phyloP scores from a whole-genome alignment of 805 yeast genomes.

The Zygotorulaspora chibaensis region DNA sequence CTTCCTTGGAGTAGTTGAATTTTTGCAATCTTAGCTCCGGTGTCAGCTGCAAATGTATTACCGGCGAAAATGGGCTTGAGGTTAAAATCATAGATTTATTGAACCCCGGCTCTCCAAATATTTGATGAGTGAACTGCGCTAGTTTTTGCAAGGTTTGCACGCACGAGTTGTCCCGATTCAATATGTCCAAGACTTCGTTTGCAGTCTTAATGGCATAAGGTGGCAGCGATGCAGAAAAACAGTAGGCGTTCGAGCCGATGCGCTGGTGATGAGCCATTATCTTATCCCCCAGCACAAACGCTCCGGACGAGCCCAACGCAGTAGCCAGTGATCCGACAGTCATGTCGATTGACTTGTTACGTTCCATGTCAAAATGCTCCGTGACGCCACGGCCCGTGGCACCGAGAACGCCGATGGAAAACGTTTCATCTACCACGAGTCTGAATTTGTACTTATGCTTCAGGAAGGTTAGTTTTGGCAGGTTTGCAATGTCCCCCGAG shows the following conservation, averaged over 20 bases:
- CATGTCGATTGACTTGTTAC: slow-evolving; percentile 67
- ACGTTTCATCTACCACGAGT: slow-evolving; percentile 80
- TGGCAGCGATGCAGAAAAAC: slow-evolving; percentile 91
- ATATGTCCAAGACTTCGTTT: slow-evolving; percentile 48
- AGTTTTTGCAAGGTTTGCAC: slow-evolving; percentile 40
- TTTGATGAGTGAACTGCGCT: slow-evolving; percentile 37
- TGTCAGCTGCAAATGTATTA: slow-evolving; percentile 60
- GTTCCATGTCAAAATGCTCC: slow-evolving; percentile 65
- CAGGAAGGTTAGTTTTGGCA: slow-evolving; percentile 63
- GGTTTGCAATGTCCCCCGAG: slow-evolving; percentile 73
- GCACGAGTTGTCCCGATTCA: slow-evolving; percentile 40
- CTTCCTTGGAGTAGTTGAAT: slow-evolving; percentile 28
- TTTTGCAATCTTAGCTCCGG: slow-evolving; percentile 36
- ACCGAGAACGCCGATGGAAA: slow-evolving; percentile 85
- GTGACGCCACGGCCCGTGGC: slow-evolving; percentile 77
- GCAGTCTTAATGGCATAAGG: slow-evolving; percentile 77
- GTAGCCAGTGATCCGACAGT: slow-evolving; percentile 84
- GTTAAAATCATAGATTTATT: slow-evolving; percentile 44
- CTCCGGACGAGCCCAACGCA: slow-evolving; percentile 83
- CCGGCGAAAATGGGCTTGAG: slow-evolving; percentile 59
- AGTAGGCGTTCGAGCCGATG: slow-evolving; percentile 83
- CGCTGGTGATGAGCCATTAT: slow-evolving; percentile 91
- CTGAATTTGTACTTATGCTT: slow-evolving; percentile 82
- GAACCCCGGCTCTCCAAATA: slow-evolving; percentile 40
- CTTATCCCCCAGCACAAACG: slow-evolving; percentile 81